These are phyloP conservation scores for Hypoxylon trugodes DNA, from an alignment of 495 filamentous ascomycete genomes.

Conservation along the genomic window DNA sequence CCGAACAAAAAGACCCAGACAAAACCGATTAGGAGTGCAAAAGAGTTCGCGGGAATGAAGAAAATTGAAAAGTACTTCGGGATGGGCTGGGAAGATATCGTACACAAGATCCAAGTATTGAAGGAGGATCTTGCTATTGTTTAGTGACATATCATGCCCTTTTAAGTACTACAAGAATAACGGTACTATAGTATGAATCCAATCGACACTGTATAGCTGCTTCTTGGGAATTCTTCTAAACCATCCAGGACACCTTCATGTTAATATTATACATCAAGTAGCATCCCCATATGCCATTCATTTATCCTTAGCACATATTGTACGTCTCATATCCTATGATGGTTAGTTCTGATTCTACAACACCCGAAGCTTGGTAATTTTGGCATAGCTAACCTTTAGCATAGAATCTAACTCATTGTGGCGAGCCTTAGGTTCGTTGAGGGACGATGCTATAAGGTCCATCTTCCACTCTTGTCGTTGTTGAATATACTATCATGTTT, in stretches of 20 bases:
- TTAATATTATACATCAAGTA: too few species aligned
- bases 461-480: conserved; percentile 9
- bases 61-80: conserved; percentile 6
- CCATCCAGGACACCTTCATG: too few species aligned
- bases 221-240: too few species aligned
- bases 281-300: not conserved
- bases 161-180: not conserved
- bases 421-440: not conserved
- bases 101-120: not conserved
- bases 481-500: conserved; percentile 6
- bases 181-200: too few species aligned
- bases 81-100: conserved; percentile 14
- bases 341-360: not conserved
- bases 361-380: not conserved
- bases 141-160: not conserved
- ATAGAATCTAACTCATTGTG: not conserved
- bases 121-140: conserved; percentile 21
- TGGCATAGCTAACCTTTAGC: conserved; percentile 1
- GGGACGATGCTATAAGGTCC: conserved; percentile 7
- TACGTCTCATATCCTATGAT: conserved; percentile 2
- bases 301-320: not conserved
- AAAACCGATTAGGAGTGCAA: too few species aligned
- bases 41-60: not conserved
- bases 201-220: too few species aligned
- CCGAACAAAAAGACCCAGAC: not conserved